Evolutionary conservation across 2,329 filamentous ascomycete species (phyloP), one percentile per base, ranked within the genome.

Genomic region (Pleomassaria siparia): DNA sequence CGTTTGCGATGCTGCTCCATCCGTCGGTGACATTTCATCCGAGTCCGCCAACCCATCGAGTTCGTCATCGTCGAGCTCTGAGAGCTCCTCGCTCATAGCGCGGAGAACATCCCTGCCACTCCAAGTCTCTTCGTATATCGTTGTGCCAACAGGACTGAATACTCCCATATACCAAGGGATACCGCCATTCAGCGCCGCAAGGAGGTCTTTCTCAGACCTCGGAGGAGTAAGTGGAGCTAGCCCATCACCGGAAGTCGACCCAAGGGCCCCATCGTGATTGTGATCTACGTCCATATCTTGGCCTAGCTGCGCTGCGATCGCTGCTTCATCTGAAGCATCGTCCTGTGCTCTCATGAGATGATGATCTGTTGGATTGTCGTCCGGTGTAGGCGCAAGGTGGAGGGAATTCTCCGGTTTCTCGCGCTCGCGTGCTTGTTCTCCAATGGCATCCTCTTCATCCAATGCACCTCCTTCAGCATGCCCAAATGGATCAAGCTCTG

Each of bases 21-120:
- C 65, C n/a, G 47, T 45, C 20, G 62, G 60, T 13, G 58, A 51
- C 10, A 64, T 26, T 29, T 66, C 61, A 41, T 70, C 68, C 7
- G 64, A 59, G 40, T 64, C 67, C 28, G 68, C 69, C 21, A 72
- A 59, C 15, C 87, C 89, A 60, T 88, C 85, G 48, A 96, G 77
- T 72, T 92, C 89, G 43, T 95, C 91, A 55, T 96, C 91, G 60
- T 95, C 91, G 66, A 96, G 84, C 64, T 96, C 92, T 47, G 88
- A 95, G 18, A 96, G 78, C 58, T 92, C 89, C 70, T 96, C 91
- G 60, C 89, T 95, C 70, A 92, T 84, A 12, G 79, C 82, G 24
- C 83, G 78, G 56, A 83, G 74, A n/a, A 87, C 83, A 46, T 91
- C 87, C 26, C 85, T 80, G 2, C 86, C 88, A 0, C 82, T 84